Evolutionary conservation across 1,284 basidiomycete species (phyloP), one percentile per base, ranked within the genome.

Genomic region (Moesziomyces parantarcticus): DNA sequence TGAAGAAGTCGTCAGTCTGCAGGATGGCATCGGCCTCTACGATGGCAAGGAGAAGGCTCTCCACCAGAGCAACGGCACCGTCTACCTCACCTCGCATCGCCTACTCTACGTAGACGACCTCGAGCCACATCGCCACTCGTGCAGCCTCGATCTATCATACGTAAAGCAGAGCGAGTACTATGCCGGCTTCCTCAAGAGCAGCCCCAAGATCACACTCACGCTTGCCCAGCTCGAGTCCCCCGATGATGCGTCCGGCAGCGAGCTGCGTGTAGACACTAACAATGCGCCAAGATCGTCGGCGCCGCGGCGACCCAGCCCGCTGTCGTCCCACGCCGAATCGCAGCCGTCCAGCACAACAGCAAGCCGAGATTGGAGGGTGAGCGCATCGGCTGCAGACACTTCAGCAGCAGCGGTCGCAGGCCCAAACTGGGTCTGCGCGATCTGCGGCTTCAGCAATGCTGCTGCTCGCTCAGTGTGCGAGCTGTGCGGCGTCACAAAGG

Each of bases 151-250:
- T 72, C 88, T 97, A 9, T 86, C 87, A 0, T 85, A 86, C 63
- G 87, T 98, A 53, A 86, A 86, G 1, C 90, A 91, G 77, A 96
- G 93, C 3, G 93, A 97, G 75, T 89, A 92, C 85, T 98, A 97
- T 82, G 90, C 91, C 3, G 95, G 96, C 3, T 90, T 99, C 65
- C 91, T 98, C 86, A 92, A 89, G 58, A 94, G 92, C 22, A 93
- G 91, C 0, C 82, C 96, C 5, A 99, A 99, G 85, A 88, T 97
- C 65, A 95, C 94, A 0, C 85, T 97, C n/a, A 51, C 59, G 18
- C 58, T 79, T n/a, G 62, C 65, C 34, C 58, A 56, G 50, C 43
- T 36, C 13, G 58, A 68, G 11, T 16, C 39, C 4, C 41, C 13
- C 34, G 71, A 64, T 57, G 73, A 58, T 56, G 46, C 52, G 53